Evolutionary conservation across 2,329 filamentous ascomycete species (phyloP).

Genomic region (Fusarium penzigii): DNA sequence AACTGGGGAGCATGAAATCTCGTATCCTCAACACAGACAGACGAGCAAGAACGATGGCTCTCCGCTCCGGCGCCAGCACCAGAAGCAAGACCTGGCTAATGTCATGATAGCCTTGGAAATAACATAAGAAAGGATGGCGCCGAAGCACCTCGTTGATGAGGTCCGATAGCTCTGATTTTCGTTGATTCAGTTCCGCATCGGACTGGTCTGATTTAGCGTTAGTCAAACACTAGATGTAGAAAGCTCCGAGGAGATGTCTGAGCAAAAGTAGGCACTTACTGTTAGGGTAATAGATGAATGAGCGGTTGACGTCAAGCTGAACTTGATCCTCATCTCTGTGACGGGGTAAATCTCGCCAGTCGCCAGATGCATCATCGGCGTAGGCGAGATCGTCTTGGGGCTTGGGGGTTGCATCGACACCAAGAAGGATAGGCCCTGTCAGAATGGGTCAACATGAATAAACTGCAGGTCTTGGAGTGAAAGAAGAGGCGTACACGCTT

Average conservation of each 20-base stretch:
- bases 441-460: conserved; percentile 4
- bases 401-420: conserved; percentile 28
- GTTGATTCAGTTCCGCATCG: conserved; percentile 65
- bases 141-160: conserved; percentile 83
- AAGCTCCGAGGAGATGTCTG: background rate
- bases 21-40: conserved; percentile 88
- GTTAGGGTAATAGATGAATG: conserved; percentile 95
- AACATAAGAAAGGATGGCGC: conserved; percentile 79
- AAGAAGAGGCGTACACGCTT: conserved; percentile 68
- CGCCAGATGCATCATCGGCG: conserved; percentile 17
- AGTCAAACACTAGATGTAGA: conserved; percentile 1
- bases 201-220: conserved; percentile 57
- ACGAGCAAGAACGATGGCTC: conserved; percentile 68
- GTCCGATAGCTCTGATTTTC: conserved; percentile 75
- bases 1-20: conserved; percentile 94
- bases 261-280: conserved; percentile 48
- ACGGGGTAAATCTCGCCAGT: conserved; percentile 66
- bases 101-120: conserved; percentile 98
- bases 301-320: conserved; percentile 85
- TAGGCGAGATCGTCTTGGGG: conserved; percentile 12
- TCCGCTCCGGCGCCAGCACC: conserved; percentile 67
- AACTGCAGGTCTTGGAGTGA: background rate
- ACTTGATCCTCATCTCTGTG: conserved; percentile 92
- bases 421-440: conserved; percentile 64
- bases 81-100: conserved; percentile 95